Percentiles rank a stretch among this genome's conserved stretches.
phyloP scores from a whole-genome alignment of 352 stramenopile genomes.

The Saprolegnia parasitica region DNA sequence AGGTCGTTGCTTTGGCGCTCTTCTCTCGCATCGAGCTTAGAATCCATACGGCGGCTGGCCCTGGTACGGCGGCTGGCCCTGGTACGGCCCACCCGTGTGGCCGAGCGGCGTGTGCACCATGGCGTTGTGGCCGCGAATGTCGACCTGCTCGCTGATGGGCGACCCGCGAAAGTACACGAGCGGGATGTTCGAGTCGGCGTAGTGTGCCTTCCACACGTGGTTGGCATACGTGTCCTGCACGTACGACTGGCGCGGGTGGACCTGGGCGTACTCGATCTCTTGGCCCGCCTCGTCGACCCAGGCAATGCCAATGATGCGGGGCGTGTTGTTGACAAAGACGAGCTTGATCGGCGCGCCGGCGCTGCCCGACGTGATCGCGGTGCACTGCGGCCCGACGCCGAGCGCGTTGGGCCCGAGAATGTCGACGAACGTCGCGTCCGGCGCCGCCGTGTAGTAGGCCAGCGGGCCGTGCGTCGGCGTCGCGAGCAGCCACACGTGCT shows the following conservation, averaged over 20 bases:
- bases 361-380: background rate
- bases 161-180: constrained; percentile 15
- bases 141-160: constrained; percentile 7
- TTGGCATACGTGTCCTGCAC: constrained; percentile 27
- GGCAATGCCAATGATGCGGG: background rate
- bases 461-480: background rate
- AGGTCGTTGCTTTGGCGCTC: too few species aligned
- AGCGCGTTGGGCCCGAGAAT: constrained; percentile 21
- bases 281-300: constrained; percentile 13
- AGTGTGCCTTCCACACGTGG: constrained; percentile 28
- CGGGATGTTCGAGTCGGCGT: background rate
- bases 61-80: background rate
- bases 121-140: constrained; percentile 17
- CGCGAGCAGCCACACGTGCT: constrained; percentile 21
- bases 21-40: too few species aligned
- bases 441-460: constrained; percentile 15
- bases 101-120: constrained; percentile 4
- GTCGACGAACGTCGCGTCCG: constrained; percentile 1
- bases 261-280: constrained; percentile 14
- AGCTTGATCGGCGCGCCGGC: constrained; percentile 9
- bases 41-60: background rate
- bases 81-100: background rate
- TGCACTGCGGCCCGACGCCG: background rate
- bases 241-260: constrained; percentile 25
- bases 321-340: constrained; percentile 23